Evolutionary conservation across 2,329 filamentous ascomycete species (phyloP), one percentile per base, ranked within the genome.

Genomic region (Colletotrichum neosansevieriae): DNA sequence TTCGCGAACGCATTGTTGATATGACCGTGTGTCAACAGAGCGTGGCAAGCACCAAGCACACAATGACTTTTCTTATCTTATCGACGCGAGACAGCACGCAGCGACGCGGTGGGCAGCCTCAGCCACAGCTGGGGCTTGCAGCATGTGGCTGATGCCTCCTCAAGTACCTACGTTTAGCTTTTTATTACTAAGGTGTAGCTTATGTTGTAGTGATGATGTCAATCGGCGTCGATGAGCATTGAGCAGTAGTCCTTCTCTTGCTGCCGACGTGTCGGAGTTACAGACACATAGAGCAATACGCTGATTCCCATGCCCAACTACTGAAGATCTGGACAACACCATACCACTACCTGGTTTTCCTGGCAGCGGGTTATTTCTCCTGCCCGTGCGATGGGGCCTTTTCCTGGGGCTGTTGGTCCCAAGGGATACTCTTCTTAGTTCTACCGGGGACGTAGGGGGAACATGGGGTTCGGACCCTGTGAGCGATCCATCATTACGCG

Each of bases 121-220:
- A 13, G 47, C 47, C 47, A 50, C 21, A 50, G 17, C n/a, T 47
- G 6, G 1, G 12, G 34, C 34, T 13, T 12, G 9, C 2, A 11
- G 34, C 10, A 38, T 12, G 34, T 38, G 34, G 34, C 34, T 38
- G 34, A 12, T 36, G 34, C 11, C 34, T 21, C 21, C 21, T 21
- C 21, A 21, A 21, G 21, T n/a, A n/a, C n/a, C n/a, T n/a, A n/a
- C n/a, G n/a, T n/a, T n/a, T n/a, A n/a, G n/a, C n/a, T n/a, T n/a
- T n/a, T n/a, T n/a, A n/a, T n/a, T n/a, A n/a, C n/a, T n/a, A n/a
- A n/a, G n/a, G n/a, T n/a, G n/a, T n/a, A n/a, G n/a, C n/a, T n/a
- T 21, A 21, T 21, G 21, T 21, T 21, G 21, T 21, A 21, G 21
- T 65, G 61, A 68, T 68, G 65, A 68, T 65, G 54, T 68, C 65